Conservation (phyloP, 176 grass and related monocot species). For the Bromus sterilis region DNA sequence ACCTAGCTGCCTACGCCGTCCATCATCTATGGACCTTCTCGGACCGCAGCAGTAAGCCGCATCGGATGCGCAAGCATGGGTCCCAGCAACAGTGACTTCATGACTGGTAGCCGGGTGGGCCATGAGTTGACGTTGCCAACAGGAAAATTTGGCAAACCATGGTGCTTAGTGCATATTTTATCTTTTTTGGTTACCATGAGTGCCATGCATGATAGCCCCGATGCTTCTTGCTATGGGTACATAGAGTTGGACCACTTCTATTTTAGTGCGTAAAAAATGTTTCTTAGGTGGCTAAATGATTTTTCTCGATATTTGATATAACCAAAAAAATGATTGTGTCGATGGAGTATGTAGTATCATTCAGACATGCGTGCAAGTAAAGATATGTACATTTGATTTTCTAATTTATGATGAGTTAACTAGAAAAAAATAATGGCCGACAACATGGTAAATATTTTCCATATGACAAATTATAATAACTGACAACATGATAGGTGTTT, state of each 20-base stretch:
- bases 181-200: background rate
- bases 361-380: background rate
- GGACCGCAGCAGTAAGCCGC: background rate
- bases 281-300: background rate
- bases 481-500: too few species aligned
- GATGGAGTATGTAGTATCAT: background rate
- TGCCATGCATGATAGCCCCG: background rate
- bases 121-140: slow-evolving; percentile 21
- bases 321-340: background rate
- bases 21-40: background rate
- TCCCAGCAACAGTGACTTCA: background rate
- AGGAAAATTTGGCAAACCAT: background rate
- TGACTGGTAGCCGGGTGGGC: background rate
- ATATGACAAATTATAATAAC: too few species aligned
- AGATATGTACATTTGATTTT: background rate
- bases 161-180: background rate
- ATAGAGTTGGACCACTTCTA: background rate
- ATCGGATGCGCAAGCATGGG: background rate
- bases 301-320: background rate
- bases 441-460: background rate
- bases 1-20: background rate
- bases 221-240: slow-evolving; percentile 7
- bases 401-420: background rate
- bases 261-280: background rate
- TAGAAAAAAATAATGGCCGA: background rate